Evolutionary conservation across 2,329 filamentous ascomycete genomes (phyloP).

Genomic region (Elsinoe arachidis): DNA sequence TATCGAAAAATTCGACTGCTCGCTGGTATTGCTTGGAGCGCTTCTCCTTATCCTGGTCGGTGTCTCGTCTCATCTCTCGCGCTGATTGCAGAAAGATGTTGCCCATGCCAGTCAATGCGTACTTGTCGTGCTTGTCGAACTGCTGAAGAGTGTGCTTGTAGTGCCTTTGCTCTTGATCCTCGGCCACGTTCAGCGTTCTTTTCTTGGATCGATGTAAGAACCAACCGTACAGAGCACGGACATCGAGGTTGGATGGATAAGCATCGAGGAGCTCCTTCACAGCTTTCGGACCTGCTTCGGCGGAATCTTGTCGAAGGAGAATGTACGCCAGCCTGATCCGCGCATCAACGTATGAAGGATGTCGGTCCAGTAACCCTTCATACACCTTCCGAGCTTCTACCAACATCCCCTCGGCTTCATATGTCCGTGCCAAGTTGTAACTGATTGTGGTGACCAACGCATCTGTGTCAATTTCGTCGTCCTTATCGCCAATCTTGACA

Average conservation of each 20-base stretch:
- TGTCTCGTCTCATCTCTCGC: slow-evolving; percentile 86
- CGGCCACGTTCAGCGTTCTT: slow-evolving; percentile 66
- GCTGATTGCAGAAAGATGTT: slow-evolving; percentile 85
- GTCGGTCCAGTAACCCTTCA: slow-evolving; percentile 72
- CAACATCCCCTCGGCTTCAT: slow-evolving; percentile 72
- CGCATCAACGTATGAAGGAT: slow-evolving; percentile 85
- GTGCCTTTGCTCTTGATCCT: slow-evolving; percentile 86
- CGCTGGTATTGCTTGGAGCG: slow-evolving; percentile 78
- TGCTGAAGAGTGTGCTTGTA: slow-evolving; percentile 94
- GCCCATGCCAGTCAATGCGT: slow-evolving; percentile 92
- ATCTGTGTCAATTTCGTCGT: slow-evolving; percentile 68
- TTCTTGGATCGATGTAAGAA: slow-evolving; percentile 87
- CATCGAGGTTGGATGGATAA: slow-evolving; percentile 77
- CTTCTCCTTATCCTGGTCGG: slow-evolving; percentile 84
- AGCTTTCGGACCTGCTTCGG: slow-evolving; percentile 76
- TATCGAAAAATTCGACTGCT: slow-evolving; percentile 97
- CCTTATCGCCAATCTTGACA: slow-evolving; percentile 67
- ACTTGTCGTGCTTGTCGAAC: slow-evolving; percentile 96
- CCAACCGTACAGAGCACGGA: slow-evolving; percentile 90
- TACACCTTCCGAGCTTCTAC: slow-evolving; percentile 86
- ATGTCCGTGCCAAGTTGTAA: slow-evolving; percentile 90
- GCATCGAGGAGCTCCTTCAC: slow-evolving; percentile 79
- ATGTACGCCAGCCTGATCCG: slow-evolving; percentile 85
- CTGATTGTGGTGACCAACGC: slow-evolving; percentile 91
- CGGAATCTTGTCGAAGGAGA: slow-evolving; percentile 68